Base-by-base conservation (phyloP, 192 early-diverging fungal species). In the Rhizophagus clarus region DNA sequence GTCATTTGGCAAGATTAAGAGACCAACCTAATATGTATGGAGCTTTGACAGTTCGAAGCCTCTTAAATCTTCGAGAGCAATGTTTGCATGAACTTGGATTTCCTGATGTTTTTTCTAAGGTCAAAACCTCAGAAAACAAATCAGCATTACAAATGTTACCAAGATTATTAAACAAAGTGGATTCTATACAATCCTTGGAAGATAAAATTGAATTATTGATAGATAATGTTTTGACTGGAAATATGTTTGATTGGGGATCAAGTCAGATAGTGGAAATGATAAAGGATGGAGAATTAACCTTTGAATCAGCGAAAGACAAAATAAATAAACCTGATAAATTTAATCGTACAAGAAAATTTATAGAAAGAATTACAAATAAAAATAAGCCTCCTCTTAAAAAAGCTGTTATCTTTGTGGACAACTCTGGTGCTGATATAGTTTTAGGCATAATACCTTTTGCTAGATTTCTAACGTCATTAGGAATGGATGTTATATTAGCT, bases 241-340 rank as follows among this genome's bases (percentile, higher is more conserved):
- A 96, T 82, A 95, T 95, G 94, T 95, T 91, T 69, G 94, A 96
- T 84, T 96, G 94, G 94, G 90, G 94, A 3, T 88, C 92, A 1
- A 83, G 86, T 32, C 82, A 84, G 37, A 85, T 96, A 49, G 87
- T 89, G 20, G 86, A 89, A 49, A 81, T 88, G 86, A 79, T 95
- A 34, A 83, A 82, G 20, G 81, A 70, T 7, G 92, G 92, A 22
- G 82, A 84, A 26, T 83, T 95, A 45, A 87, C 90, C 67, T 91
- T 95, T 76, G 82, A 80, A 20, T 74, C 77, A 4, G 94, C 90
- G 1, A 77, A 79, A 8, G 80, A 79, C 10, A 88, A 86, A 62
- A 82, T 84, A 80, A 84, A 62, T 31, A 68, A n/a, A 49, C 66
- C 32, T 73, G 85, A 69, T 37, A 63, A 64, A 88, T 91, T 80